A percentile compares a stretch with the other conserved stretches of the same genome.
Conservation (phyloP, 2,329 filamentous ascomycete species). For the Sclerotinia sclerotiorum region DNA sequence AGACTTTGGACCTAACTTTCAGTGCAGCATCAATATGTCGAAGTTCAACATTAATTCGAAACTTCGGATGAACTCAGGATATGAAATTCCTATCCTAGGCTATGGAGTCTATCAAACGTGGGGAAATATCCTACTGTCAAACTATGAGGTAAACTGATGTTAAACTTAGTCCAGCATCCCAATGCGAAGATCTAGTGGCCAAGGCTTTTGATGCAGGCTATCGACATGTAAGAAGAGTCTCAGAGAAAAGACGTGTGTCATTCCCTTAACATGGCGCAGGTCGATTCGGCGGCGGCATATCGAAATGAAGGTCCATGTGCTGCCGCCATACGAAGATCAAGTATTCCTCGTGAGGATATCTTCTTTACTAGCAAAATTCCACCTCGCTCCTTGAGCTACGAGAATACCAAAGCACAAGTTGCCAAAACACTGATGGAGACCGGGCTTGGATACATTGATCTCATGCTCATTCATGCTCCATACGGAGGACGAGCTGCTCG, state of each 20-base stretch:
- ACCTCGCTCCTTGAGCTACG: slow-evolving; percentile 56
- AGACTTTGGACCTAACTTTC: neutral
- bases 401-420: slow-evolving; percentile 62
- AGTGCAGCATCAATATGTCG: slow-evolving; percentile 42
- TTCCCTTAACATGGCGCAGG: slow-evolving; percentile 39
- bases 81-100: slow-evolving; percentile 60
- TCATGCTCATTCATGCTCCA: slow-evolving; percentile 62
- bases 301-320: slow-evolving; percentile 57
- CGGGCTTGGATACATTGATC: slow-evolving; percentile 65
- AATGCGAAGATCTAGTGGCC: slow-evolving; percentile 56
- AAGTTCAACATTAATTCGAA: slow-evolving; percentile 49
- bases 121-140: slow-evolving; percentile 21
- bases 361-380: slow-evolving; percentile 66
- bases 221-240: slow-evolving; percentile 49
- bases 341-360: slow-evolving; percentile 53
- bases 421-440: slow-evolving; percentile 58
- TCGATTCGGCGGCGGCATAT: slow-evolving; percentile 60
- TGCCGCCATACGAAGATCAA: slow-evolving; percentile 51
- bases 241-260: neutral
- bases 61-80: slow-evolving; percentile 53
- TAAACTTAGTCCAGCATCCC: slow-evolving; percentile 50
- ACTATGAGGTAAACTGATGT: slow-evolving; percentile 21
- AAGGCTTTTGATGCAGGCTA: slow-evolving; percentile 58
- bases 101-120: slow-evolving; percentile 52
- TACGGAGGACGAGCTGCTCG: slow-evolving; percentile 56